A percentile compares a stretch with the other conserved stretches of the same genome.
These are phyloP conservation scores for Obba rivulosa DNA, from an alignment of 768 basidiomycete genomes.

Conservation along the genomic window DNA sequence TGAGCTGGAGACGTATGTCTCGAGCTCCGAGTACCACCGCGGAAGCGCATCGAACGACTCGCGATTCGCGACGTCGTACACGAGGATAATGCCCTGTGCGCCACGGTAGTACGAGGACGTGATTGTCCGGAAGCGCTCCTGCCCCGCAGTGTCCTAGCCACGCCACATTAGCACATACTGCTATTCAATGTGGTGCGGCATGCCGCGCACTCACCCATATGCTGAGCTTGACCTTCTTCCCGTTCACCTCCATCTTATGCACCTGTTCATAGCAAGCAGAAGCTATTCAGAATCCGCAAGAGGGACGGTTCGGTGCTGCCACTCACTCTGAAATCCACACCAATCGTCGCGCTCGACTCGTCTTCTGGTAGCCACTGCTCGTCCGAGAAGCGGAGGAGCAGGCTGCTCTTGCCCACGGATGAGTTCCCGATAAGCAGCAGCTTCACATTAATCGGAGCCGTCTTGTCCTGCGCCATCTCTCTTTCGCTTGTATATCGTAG, in stretches of 20 bases:
- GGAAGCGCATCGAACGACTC: constrained; percentile 94
- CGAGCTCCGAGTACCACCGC: constrained; percentile 88
- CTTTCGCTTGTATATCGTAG: not conserved
- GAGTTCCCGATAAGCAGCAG: constrained; percentile 83
- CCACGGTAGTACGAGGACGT: constrained; percentile 94
- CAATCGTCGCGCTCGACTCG: constrained; percentile 80
- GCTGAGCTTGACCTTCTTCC: constrained; percentile 84
- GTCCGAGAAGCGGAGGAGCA: constrained; percentile 92
- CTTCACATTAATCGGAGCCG: constrained; percentile 65
- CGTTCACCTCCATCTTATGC: constrained; percentile 82
- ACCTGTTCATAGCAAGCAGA: constrained; percentile 40
- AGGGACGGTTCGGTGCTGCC: not conserved
- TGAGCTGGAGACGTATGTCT: constrained; percentile 81
- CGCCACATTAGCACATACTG: too few relatives aligned
- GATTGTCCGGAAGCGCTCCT: constrained; percentile 94
- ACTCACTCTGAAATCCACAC: constrained; percentile 80
- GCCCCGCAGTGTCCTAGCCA: constrained; percentile 95
- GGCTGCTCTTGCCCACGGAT: constrained; percentile 89
- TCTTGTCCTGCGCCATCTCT: constrained; percentile 10
- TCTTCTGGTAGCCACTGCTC: constrained; percentile 93
- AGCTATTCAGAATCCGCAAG: not conserved
- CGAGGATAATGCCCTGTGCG: constrained; percentile 80
- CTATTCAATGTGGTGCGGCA: too few relatives aligned
- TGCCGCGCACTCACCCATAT: constrained; percentile 97
- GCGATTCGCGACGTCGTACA: constrained; percentile 92